Evolutionary conservation across 805 yeast genomes (phyloP), one percentile per base, ranked within the genome.

Genomic region (Candida odintsovae): DNA sequence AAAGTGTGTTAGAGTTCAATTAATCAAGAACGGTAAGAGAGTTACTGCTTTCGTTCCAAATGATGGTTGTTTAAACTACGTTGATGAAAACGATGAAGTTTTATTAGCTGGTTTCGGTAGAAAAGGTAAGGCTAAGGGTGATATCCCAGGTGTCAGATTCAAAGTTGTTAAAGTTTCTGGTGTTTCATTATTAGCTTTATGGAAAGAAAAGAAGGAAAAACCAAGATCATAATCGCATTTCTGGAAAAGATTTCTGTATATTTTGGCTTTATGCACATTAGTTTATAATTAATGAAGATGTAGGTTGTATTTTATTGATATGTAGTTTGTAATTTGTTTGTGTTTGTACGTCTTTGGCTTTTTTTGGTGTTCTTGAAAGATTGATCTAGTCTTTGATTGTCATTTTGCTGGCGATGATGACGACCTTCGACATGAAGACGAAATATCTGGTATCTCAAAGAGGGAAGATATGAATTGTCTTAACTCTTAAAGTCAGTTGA

Each of bases 121-220:
- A 82, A 94, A 96, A 85, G 99, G 99, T 83, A 94, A 94, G 85
- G 99, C 99, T 76, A 94, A 94, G 95, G 99, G 99, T 84, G 99
- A 94, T 90, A 92, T 94, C 72, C 99, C 99, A 77, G 99, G 99
- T 89, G 99, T 94, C 73, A 94, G 99, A 87, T 94, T 94, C 90
- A 94, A 94, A 88, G 99, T 94, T 74, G 99, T 94, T 75, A 94
- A 94, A 84, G 99, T 94, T 67, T 88, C 99, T 67, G 99, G 99
- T 87, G 99, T 95, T 70, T 94, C 99, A 67, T 84, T 94, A 77
- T 83, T 90, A 74, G 99, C 99, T 75, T 85, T 94, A 77, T 94
- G 97, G 97, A 94, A 92, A 84, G 99, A 95, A 84, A 94, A 94
- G 97, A 94, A 94, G 89, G 99, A 95, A 84, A 94, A 94, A 90